Conservation (phyloP, 2,329 filamentous ascomycete species). For the Beauveria medogensis region DNA sequence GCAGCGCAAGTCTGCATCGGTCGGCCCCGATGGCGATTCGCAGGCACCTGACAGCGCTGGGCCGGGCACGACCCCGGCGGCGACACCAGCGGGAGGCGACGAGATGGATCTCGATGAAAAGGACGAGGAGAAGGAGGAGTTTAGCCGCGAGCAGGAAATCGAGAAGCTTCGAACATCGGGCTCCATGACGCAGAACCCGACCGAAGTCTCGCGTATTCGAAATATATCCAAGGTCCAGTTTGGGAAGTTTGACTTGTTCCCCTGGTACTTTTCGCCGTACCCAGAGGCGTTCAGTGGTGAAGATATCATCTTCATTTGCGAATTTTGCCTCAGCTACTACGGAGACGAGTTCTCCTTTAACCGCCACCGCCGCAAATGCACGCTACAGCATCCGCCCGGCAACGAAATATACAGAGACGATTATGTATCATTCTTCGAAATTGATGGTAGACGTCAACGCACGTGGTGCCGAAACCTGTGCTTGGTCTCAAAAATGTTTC, state of each 20-base stretch:
- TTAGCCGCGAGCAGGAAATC: constrained; percentile 83
- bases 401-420: constrained; percentile 98
- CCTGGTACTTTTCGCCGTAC: constrained; percentile 99
- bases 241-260: constrained; percentile 83
- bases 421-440: constrained; percentile 92
- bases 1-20: constrained; percentile 36
- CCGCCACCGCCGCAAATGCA: constrained; percentile 84
- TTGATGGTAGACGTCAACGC: constrained; percentile 85
- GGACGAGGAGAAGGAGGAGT: constrained; percentile 43
- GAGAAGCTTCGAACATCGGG: constrained; percentile 91
- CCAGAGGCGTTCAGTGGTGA: constrained; percentile 80
- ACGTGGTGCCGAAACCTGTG: constrained; percentile 97
- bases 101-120: constrained; percentile 50
- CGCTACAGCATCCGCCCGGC: constrained; percentile 82
- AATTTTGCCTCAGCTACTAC: constrained; percentile 92
- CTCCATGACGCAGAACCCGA: constrained; percentile 98
- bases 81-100: constrained; percentile 37
- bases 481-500: constrained; percentile 87
- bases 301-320: constrained; percentile 92
- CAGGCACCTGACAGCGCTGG: constrained; percentile 37
- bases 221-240: constrained; percentile 94
- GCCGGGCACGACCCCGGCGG: constrained; percentile 36
- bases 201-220: constrained; percentile 89
- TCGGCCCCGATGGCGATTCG: constrained; percentile 35
- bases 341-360: constrained; percentile 74